Conservation (phyloP, 2,329 filamentous ascomycete species). For the Fusarium sp. region DNA sequence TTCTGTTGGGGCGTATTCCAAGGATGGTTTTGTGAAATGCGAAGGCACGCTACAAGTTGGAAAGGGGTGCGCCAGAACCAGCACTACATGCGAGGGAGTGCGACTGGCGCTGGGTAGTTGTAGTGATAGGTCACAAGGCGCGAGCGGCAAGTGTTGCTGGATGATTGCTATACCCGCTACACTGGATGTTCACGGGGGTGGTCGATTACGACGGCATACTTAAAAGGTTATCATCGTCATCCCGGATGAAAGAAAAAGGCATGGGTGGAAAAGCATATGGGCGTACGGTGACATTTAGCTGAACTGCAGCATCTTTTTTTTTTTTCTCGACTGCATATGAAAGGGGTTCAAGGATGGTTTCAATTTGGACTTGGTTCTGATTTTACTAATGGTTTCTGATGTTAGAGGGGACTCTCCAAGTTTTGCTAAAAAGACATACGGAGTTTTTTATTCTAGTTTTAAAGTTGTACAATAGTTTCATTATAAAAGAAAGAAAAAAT, state of each 20-base stretch:
- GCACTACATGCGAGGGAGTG: not conserved
- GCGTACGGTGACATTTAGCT: conserved; percentile 39
- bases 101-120: not conserved
- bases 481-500: too few species aligned
- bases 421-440: conserved; percentile 8
- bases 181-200: not conserved
- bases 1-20: conserved; percentile 25
- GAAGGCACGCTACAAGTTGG: conserved; percentile 27
- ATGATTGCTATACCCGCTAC: not conserved
- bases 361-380: conserved; percentile 24
- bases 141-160: not conserved
- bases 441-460: conserved; percentile 11
- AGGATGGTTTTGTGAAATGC: conserved; percentile 18
- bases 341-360: conserved; percentile 39
- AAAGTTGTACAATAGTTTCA: conserved; percentile 39
- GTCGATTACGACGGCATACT: not conserved
- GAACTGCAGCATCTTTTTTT: conserved; percentile 27
- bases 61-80: conserved; percentile 24
- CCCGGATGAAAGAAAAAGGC: conserved; percentile 24
- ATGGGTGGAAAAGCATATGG: conserved; percentile 36
- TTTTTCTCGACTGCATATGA: conserved; percentile 38
- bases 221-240: not conserved
- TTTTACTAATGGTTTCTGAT: conserved; percentile 31
- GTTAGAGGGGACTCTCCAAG: conserved; percentile 37
- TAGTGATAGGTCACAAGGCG: not conserved